These are phyloP conservation scores for Naegleria gruberi DNA, from an alignment of 208 protist genomes.

Conservation along the genomic window DNA sequence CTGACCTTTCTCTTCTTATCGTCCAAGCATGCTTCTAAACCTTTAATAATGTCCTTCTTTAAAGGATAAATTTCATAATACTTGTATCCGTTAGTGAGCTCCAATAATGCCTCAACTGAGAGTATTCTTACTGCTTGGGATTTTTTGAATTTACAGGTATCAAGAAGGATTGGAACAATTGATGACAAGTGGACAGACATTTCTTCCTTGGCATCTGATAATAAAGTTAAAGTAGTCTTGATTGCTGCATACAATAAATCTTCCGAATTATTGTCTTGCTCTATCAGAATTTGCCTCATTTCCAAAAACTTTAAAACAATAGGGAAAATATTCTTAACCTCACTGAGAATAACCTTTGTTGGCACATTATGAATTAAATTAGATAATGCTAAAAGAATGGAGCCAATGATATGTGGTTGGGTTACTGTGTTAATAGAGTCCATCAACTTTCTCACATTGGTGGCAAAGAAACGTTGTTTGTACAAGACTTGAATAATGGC, in stretches of 20 bases:
- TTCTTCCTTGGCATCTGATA: not conserved
- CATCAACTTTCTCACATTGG: not conserved
- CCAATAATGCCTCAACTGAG: not conserved
- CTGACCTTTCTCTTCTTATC: constrained; percentile 6
- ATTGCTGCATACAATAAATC: not conserved
- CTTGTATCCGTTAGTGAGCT: not conserved
- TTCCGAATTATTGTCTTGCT: not conserved
- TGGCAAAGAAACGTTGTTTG: constrained; percentile 15
- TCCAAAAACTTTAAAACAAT: not conserved
- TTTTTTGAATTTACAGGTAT: not conserved
- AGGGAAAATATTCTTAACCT: not conserved
- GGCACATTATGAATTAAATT: not conserved
- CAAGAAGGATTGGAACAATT: not conserved
- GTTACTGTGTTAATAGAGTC: not conserved
- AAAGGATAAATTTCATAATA: not conserved
- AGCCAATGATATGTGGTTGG: not conserved
- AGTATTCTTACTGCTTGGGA: not conserved
- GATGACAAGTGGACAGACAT: not conserved
- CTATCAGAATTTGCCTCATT: not conserved
- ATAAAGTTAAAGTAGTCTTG: not conserved
- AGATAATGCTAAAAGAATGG: not conserved
- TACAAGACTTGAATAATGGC: not conserved
- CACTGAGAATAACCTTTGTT: not conserved
- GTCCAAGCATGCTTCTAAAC: not conserved
- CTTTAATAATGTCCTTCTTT: not conserved